Base-by-base conservation (phyloP, 1,139 yeast species). In the Arxiozyma telluris region DNA sequence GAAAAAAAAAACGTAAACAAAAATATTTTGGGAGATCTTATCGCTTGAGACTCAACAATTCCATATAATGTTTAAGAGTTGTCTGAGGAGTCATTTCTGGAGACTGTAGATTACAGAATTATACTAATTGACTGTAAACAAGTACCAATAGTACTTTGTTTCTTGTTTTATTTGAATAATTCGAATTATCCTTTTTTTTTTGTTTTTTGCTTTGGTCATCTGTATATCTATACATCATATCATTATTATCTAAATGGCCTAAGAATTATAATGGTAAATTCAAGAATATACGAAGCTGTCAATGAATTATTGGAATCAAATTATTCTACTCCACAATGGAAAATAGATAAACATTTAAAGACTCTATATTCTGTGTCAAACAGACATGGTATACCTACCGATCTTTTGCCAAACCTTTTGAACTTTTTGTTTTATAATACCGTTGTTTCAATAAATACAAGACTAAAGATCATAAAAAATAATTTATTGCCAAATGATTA, bases 401-500 rank as follows among this genome's bases (percentile, higher is more conserved):
- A 49, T 11, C 56, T 59, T 18, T 25, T 67, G 12, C 47, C 51
- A 8, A 49, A 42, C 20, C 44, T 65, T 23, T 58, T 66, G 9
- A 53, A 41, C 6, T 63, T 57, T 53, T 42, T 65, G 23, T 61
- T 61, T 43, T 53, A 54, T 21, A 58, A 66, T 1, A 52, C 55
- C 4, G 39, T 56, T 4, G 50, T 67, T 3, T 54, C 66, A 3
- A 45, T 48, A 3, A 50, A 56, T 0, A 64, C 65, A 8, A 64
- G 62, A 52, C 50, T 55, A 5, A 67, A 66, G 44, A 57, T 72
- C 11, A 55, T 74, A 0, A 60, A 64, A 11, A 61, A 65, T 4
- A 65, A 61, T 45, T 55, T 74, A 39, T 56, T 68, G 17, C 76
- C 77, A 20, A 65, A 65, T 39, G 70, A 62, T 4, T 58, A 55